These are phyloP conservation scores for Amanita phalloides DNA, from an alignment of 768 basidiomycete genomes.

Conservation along the genomic window DNA sequence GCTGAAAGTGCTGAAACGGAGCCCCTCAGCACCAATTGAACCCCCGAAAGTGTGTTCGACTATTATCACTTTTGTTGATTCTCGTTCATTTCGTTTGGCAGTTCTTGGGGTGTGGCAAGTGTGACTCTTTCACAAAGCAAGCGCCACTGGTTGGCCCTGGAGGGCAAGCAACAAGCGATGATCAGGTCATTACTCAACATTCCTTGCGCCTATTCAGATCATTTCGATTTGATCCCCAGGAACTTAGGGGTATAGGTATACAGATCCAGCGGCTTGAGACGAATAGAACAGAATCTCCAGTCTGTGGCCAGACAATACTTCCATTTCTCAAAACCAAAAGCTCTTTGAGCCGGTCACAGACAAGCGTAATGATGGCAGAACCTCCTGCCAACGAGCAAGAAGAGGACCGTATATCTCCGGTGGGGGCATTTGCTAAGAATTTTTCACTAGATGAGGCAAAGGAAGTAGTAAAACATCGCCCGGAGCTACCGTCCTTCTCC, in stretches of 20 bases:
- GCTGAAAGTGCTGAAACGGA: constrained; percentile 82
- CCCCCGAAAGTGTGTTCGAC: constrained; percentile 63
- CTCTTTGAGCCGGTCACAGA: not conserved
- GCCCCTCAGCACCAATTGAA: constrained; percentile 79
- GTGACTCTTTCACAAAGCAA: constrained; percentile 76
- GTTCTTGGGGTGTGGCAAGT: constrained; percentile 89
- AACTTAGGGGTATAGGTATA: constrained; percentile 87
- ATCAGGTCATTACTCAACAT: constrained; percentile 58
- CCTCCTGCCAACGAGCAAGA: not conserved
- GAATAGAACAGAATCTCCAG: not conserved
- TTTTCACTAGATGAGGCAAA: not conserved
- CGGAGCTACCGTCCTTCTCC: constrained; percentile 59
- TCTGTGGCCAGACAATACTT: constrained; percentile 48
- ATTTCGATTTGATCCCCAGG: constrained; percentile 71
- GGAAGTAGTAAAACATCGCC: not conserved
- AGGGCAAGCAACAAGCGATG: constrained; percentile 66
- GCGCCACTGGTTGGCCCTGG: constrained; percentile 43
- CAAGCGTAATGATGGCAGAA: not conserved
- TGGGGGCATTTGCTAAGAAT: not conserved
- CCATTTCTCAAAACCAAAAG: constrained; percentile 30
- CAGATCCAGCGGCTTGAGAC: constrained; percentile 85
- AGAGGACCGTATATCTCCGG: not conserved
- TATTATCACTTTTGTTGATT: not conserved
- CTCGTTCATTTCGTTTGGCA: constrained; percentile 17
- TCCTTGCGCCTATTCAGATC: constrained; percentile 67